These are phyloP conservation scores for Calvatia gigantea DNA, from an alignment of 768 basidiomycete species.

Conservation along the genomic window DNA sequence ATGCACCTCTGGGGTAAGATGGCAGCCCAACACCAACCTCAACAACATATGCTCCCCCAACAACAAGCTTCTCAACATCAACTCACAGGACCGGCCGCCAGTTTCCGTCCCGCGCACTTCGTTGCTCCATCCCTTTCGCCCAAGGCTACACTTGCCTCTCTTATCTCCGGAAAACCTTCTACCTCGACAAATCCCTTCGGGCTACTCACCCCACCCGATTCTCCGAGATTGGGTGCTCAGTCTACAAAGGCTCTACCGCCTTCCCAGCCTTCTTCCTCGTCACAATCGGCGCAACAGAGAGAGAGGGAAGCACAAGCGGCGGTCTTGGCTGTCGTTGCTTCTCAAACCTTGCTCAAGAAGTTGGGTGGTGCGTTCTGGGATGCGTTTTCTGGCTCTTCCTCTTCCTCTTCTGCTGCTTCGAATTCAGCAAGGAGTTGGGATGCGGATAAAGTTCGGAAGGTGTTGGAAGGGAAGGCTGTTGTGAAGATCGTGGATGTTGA, in stretches of 20 bases:
- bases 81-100: constrained; percentile 13
- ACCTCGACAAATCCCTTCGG: background rate
- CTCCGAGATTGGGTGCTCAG: constrained; percentile 4
- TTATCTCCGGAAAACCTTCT: constrained; percentile 9
- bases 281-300: constrained; percentile 23
- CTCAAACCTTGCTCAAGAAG: constrained; percentile 69
- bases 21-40: constrained; percentile 63
- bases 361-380: constrained; percentile 84
- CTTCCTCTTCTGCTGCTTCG: constrained; percentile 21
- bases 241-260: background rate
- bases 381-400: constrained; percentile 64
- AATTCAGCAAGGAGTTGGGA: constrained; percentile 37
- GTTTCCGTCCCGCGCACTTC: constrained; percentile 13
- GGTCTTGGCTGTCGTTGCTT: constrained; percentile 70
- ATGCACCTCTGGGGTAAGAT: constrained; percentile 94
- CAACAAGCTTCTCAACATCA: constrained; percentile 25
- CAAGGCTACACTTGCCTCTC: constrained; percentile 6
- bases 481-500: constrained; percentile 79
- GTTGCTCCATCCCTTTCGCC: background rate
- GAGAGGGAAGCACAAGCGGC: constrained; percentile 41
- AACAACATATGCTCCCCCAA: constrained; percentile 32
- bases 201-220: constrained; percentile 2
- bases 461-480: constrained; percentile 82
- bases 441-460: constrained; percentile 75
- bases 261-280: background rate